Evolutionary conservation across 2,329 filamentous ascomycete species (phyloP), one percentile per base, ranked within the genome.

Genomic region (Bipolaris zeicola): DNA sequence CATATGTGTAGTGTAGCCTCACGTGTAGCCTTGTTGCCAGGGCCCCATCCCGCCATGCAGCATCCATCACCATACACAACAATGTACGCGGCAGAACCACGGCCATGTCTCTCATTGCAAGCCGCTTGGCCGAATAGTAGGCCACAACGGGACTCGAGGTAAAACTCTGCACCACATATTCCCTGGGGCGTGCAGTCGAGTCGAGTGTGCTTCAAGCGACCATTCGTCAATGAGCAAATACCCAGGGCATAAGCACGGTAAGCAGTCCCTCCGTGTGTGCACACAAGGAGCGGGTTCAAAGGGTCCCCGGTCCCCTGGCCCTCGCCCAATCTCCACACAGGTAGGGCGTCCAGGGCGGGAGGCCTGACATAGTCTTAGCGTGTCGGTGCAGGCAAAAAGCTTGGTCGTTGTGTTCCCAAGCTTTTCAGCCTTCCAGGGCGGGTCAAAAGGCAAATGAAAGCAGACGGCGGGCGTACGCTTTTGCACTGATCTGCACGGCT

Each of bases 301-400:
- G 60, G 61, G 55, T 65, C 67, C 60, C 55, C 52, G 54, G 51
- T 64, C 59, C 59, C 61, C 55, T 55, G 57, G 46, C 57, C 45
- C 54, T 57, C 55, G 38, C 44, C 62, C 64, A 70, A 75, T 75
- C 69, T 75, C 72, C 72, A 74, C 72, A 73, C 61, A 33, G 16
- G 26, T 18, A 45, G 60, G 64, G 55, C 55, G 56, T 52, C 47
- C 64, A 62, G 52, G 42, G 53, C 50, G 63, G 69, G 66, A 57
- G 59, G 70, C 69, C 70, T 73, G 56, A 70, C 26, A 38, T 33
- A 42, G 43, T 49, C 11, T 31, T 61, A 65, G 62, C 61, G 49
- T 50, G 51, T 51, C 54, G 60, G 48, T 58, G 56, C 55, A 55
- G 55, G 66, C 57, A 65, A 69, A 31, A 69, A 67, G 65, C 65